Percentiles rank a stretch among this genome's conserved stretches.
phyloP scores from a whole-genome alignment of 2,329 filamentous ascomycete species.

The Trichoderma sp. region DNA sequence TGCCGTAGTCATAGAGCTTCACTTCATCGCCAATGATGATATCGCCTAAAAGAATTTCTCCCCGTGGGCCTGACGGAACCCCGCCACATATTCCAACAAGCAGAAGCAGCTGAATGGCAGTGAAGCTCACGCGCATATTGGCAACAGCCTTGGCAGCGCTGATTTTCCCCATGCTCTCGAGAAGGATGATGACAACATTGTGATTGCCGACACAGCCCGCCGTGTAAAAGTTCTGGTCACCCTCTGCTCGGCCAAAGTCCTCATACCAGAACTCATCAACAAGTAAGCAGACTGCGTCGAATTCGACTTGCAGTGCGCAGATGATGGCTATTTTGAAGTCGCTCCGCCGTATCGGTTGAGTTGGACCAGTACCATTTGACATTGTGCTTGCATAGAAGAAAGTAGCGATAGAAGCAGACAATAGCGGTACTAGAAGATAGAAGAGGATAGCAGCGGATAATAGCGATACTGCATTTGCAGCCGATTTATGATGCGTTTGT shows the following conservation, averaged over 20 bases:
- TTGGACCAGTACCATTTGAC: background rate
- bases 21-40: constrained; percentile 34
- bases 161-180: constrained; percentile 32
- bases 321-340: constrained; percentile 21
- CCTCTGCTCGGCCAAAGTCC: background rate
- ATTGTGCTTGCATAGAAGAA: background rate
- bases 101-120: constrained; percentile 34
- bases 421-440: background rate
- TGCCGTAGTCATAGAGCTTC: constrained; percentile 34
- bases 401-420: background rate
- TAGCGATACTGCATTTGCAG: background rate
- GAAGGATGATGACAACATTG: constrained; percentile 31
- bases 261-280: constrained; percentile 22
- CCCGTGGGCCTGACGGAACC: constrained; percentile 28
- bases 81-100: constrained; percentile 44
- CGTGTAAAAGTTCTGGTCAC: constrained; percentile 25
- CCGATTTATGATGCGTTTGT: background rate
- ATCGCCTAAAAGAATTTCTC: constrained; percentile 34
- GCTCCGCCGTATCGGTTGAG: background rate
- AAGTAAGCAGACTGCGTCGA: constrained; percentile 15
- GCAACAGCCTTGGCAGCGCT: constrained; percentile 31
- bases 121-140: constrained; percentile 36
- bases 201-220: constrained; percentile 29
- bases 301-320: constrained; percentile 20
- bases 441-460: background rate